Percentiles rank a stretch among this genome's conserved stretches.
phyloP scores from a whole-genome alignment of 495 filamentous ascomycete genomes.

The Podospora tetraspora region DNA sequence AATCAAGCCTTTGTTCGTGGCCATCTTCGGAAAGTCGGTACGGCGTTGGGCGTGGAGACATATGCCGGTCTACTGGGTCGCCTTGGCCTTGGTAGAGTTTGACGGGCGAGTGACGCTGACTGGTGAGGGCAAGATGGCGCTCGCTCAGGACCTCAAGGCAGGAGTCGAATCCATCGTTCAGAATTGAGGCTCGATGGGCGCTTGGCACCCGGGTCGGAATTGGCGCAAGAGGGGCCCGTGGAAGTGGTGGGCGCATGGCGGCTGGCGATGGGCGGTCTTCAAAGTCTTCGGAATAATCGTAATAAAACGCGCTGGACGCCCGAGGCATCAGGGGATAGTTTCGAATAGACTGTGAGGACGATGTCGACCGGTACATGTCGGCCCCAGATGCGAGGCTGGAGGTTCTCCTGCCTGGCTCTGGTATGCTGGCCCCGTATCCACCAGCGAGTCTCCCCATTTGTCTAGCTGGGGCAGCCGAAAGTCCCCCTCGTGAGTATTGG shows the following conservation, averaged over 20 bases:
- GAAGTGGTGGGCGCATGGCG: slow-evolving; percentile 6
- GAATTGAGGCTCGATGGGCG: slow-evolving; percentile 24
- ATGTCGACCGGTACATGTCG: slow-evolving; percentile 36
- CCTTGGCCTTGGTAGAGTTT: neutral
- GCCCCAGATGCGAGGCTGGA: slow-evolving; percentile 40
- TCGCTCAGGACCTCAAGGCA: slow-evolving; percentile 12
- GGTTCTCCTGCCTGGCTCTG: slow-evolving; percentile 25
- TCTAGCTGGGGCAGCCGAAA: slow-evolving; percentile 2
- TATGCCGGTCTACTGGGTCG: neutral
- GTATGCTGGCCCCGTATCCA: slow-evolving; percentile 13
- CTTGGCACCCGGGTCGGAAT: slow-evolving; percentile 31
- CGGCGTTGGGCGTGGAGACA: neutral
- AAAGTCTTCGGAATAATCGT: slow-evolving; percentile 51
- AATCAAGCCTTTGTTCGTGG: neutral
- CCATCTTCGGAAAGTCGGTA: neutral
- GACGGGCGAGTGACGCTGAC: neutral
- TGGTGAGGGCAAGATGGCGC: neutral
- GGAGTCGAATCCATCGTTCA: slow-evolving; percentile 25
- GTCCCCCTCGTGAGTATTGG: slow-evolving; percentile 13
- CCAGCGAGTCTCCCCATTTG: neutral
- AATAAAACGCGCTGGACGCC: slow-evolving; percentile 31
- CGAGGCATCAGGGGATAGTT: neutral
- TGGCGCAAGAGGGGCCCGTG: slow-evolving; percentile 30
- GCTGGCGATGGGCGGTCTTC: slow-evolving; percentile 22
- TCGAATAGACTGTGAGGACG: slow-evolving; percentile 11